Evolutionary conservation across 495 filamentous ascomycete genomes (phyloP).

Genomic region (Viridothelium virens): DNA sequence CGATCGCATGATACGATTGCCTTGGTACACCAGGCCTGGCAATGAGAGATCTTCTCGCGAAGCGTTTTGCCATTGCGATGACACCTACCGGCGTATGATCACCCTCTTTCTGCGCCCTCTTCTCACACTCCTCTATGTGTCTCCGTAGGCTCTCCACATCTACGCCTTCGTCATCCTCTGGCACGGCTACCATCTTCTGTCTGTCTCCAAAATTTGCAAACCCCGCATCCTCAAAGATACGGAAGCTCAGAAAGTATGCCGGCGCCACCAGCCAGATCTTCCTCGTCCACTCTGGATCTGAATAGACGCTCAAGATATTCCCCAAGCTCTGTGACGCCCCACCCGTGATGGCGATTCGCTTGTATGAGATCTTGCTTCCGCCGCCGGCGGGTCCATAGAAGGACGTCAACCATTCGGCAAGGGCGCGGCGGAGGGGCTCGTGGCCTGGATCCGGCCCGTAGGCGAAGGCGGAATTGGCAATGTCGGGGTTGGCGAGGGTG

Average conservation of each 20-base stretch:
- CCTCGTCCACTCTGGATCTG: conserved; percentile 67
- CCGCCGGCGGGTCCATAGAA: conserved; percentile 47
- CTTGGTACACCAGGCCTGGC: neutral
- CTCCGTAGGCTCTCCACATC: conserved; percentile 52
- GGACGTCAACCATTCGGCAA: conserved; percentile 60
- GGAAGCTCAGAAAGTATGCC: conserved; percentile 68
- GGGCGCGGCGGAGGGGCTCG: conserved; percentile 50
- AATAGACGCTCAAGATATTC: conserved; percentile 62
- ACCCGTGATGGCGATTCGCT: conserved; percentile 71
- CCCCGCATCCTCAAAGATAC: conserved; percentile 72
- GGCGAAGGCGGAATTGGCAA: conserved; percentile 50
- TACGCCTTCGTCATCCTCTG: conserved; percentile 67
- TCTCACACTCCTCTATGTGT: conserved; percentile 41
- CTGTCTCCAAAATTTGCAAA: conserved; percentile 35
- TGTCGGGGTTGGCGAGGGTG: conserved; percentile 51
- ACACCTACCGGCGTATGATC: conserved; percentile 26
- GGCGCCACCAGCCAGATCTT: conserved; percentile 74
- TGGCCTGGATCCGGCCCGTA: conserved; percentile 79
- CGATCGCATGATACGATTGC: neutral
- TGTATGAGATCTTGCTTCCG: conserved; percentile 15
- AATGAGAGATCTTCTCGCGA: neutral
- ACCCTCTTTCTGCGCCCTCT: conserved; percentile 28
- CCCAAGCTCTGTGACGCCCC: conserved; percentile 73
- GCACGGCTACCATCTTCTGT: conserved; percentile 53
- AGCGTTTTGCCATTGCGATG: neutral